Conservation (phyloP, 2,329 filamentous ascomycete genomes). For the Talaromyces piceae region DNA sequence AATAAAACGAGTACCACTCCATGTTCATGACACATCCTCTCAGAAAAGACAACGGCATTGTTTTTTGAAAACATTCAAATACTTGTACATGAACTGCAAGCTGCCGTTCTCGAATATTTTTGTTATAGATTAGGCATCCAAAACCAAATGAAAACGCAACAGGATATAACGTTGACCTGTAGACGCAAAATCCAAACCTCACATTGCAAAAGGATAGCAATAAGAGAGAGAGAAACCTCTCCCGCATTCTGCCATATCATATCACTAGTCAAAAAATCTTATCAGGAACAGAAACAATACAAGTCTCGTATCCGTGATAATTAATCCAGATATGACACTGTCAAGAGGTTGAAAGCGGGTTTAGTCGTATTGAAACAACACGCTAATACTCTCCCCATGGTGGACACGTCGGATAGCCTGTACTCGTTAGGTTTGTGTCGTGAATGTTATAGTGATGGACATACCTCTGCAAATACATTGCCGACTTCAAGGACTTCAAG, state of each 20-base stretch:
- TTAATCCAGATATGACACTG: neutral
- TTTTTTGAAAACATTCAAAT: slow-evolving; percentile 8
- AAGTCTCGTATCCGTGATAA: neutral
- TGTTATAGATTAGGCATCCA: neutral
- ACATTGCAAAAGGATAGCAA: neutral
- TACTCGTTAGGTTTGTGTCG: neutral
- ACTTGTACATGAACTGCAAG: slow-evolving; percentile 22
- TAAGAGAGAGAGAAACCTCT: neutral
- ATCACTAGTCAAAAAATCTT: neutral
- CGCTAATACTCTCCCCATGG: slow-evolving; percentile 95
- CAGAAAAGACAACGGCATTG: slow-evolving; percentile 14
- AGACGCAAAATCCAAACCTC: slow-evolving; percentile 11
- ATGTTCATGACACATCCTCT: slow-evolving; percentile 8
- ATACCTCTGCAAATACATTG: slow-evolving; percentile 77
- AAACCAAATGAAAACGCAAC: neutral
- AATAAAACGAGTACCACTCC: neutral
- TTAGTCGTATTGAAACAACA: slow-evolving; percentile 79
- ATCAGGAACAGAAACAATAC: neutral
- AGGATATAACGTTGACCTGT: slow-evolving; percentile 6
- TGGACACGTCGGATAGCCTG: slow-evolving; percentile 87
- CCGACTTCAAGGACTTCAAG: slow-evolving; percentile 87
- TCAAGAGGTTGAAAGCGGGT: neutral
- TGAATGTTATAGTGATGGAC: neutral
- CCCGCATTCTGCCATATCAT: slow-evolving; percentile 13
- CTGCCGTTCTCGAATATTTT: neutral